These are phyloP conservation scores for Talaromyces sp. DNA, from an alignment of 2,329 filamentous ascomycete species.

Conservation along the genomic window DNA sequence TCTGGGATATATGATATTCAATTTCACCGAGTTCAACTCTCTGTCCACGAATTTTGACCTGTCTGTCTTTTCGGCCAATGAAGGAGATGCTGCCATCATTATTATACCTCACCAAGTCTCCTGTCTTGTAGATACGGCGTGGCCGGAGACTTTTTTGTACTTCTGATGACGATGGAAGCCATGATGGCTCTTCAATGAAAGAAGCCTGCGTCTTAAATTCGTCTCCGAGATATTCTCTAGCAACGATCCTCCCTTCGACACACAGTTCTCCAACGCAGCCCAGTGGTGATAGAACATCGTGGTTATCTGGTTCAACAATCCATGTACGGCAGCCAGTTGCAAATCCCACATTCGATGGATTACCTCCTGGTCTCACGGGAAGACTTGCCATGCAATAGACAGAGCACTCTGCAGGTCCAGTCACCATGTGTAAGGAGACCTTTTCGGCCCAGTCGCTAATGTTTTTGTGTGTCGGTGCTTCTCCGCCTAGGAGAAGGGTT, in stretches of 20 bases:
- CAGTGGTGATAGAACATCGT: constrained; percentile 40
- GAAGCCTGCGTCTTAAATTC: constrained; percentile 28
- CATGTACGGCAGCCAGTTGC: constrained; percentile 38
- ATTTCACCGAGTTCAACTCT: constrained; percentile 39
- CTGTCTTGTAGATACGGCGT: constrained; percentile 31
- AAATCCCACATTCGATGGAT: constrained; percentile 21
- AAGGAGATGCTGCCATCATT: constrained; percentile 27
- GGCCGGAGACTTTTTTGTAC: constrained; percentile 15
- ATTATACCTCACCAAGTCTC: constrained; percentile 29
- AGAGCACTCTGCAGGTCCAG: not conserved
- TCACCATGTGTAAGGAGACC: not conserved
- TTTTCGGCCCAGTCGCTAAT: constrained; percentile 29
- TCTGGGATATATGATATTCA: constrained; percentile 18
- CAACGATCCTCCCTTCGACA: constrained; percentile 37
- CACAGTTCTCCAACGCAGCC: constrained; percentile 34
- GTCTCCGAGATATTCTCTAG: constrained; percentile 41
- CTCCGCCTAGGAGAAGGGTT: constrained; percentile 30
- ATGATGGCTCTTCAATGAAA: constrained; percentile 39
- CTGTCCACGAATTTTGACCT: constrained; percentile 39
- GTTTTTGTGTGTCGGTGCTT: constrained; percentile 36
- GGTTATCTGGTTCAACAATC: constrained; percentile 44
- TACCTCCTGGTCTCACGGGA: too few species aligned
- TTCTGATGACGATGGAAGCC: constrained; percentile 28
- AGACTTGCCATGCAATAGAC: not conserved
- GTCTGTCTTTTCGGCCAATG: constrained; percentile 30